These are phyloP conservation scores for Telfairia occidentalis DNA, from an alignment of 331 rosid genomes.

Conservation along the genomic window DNA sequence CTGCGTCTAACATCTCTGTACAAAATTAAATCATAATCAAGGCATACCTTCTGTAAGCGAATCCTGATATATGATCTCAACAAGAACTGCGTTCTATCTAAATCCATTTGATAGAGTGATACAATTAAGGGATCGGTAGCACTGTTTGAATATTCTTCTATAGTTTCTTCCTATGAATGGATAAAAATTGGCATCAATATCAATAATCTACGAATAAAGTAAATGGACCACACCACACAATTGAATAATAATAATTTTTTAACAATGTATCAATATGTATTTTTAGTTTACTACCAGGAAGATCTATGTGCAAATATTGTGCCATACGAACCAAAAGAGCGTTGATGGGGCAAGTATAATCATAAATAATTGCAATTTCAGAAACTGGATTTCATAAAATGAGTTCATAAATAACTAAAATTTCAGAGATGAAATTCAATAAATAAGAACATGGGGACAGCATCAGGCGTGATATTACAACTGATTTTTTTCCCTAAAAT, in stretches of 20 bases:
- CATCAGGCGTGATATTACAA: background rate
- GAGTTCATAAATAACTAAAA: background rate
- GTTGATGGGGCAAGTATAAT: background rate
- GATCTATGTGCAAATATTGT: background rate
- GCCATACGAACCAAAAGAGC: background rate
- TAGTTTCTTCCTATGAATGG: conserved; percentile 59
- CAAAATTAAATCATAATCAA: background rate
- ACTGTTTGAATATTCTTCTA: conserved; percentile 44
- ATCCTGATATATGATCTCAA: conserved; percentile 71
- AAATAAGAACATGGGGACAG: background rate
- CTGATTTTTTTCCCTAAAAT: background rate
- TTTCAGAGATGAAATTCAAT: background rate
- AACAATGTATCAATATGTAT: background rate
- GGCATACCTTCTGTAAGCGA: conserved; percentile 72
- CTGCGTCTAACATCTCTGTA: background rate
- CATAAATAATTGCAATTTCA: background rate
- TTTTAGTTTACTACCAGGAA: background rate
- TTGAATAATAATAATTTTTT: background rate
- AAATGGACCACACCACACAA: background rate
- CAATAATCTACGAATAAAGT: background rate
- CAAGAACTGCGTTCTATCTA: conserved; percentile 74
- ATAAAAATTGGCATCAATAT: background rate
- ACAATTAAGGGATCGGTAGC: conserved; percentile 57
- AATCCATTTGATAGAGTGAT: conserved; percentile 81
- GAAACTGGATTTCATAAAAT: background rate